phyloP scores from a whole-genome alignment of 495 filamentous ascomycete species.

The Aspergillus bertholletiae region DNA sequence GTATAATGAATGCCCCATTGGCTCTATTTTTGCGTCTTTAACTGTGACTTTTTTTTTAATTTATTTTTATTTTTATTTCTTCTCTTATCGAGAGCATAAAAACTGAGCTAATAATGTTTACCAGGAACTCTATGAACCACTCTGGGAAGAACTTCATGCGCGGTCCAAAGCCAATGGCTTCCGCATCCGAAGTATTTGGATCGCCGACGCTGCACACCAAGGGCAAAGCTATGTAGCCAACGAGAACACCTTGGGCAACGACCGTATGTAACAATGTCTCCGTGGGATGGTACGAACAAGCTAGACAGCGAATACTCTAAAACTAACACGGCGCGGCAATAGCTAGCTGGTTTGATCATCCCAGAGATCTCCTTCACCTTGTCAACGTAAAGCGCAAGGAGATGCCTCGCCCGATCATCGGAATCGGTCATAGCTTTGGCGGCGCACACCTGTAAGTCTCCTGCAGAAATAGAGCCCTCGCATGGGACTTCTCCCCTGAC shows the following conservation, averaged over 20 bases:
- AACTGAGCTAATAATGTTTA: neutral
- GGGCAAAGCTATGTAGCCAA: slow-evolving; percentile 74
- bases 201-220: slow-evolving; percentile 76
- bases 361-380: slow-evolving; percentile 82
- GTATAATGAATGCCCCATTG: too few relatives aligned
- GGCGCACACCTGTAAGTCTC: slow-evolving; percentile 57
- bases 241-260: slow-evolving; percentile 69
- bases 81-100: too few relatives aligned
- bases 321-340: slow-evolving; percentile 8
- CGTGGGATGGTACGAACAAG: neutral
- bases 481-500: too few relatives aligned
- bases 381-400: slow-evolving; percentile 77
- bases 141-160: slow-evolving; percentile 72
- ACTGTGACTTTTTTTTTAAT: too few relatives aligned
- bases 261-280: slow-evolving; percentile 52
- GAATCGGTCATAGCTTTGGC: slow-evolving; percentile 89
- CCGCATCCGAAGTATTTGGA: slow-evolving; percentile 78
- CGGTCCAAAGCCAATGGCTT: slow-evolving; percentile 54
- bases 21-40: too few relatives aligned
- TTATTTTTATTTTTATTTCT: too few relatives aligned
- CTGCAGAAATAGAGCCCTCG: neutral
- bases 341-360: slow-evolving; percentile 84
- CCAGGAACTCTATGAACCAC: slow-evolving; percentile 82
- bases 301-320: slow-evolving; percentile 4
- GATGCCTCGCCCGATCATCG: slow-evolving; percentile 87